These are phyloP conservation scores for Vitis riparia DNA, from an alignment of 164 flowering plant species.

Conservation along the genomic window DNA sequence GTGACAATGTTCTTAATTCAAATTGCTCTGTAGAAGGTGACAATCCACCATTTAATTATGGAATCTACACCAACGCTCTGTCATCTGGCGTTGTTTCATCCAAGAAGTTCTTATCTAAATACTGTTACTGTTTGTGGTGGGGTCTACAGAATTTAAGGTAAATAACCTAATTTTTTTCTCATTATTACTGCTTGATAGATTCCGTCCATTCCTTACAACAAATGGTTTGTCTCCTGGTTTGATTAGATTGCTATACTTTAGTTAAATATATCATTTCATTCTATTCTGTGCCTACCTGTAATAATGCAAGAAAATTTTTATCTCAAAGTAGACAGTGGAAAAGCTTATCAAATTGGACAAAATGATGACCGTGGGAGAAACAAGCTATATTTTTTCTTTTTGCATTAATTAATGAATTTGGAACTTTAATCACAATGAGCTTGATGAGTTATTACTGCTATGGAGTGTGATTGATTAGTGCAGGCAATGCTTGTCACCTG, in stretches of 20 bases:
- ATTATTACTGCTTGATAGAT: background rate
- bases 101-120: conserved; percentile 67
- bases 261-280: no score
- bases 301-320: no score
- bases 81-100: conserved; percentile 66
- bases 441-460: no score
- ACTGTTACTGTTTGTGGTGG: conserved; percentile 98
- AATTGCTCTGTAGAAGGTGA: conserved; percentile 49
- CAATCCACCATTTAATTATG: conserved; percentile 71
- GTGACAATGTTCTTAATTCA: conserved; percentile 29
- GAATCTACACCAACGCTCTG: conserved; percentile 75
- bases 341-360: no score
- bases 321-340: no score
- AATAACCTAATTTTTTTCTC: background rate
- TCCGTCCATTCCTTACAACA: background rate
- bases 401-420: no score
- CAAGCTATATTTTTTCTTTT: no score
- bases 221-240: background rate
- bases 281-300: no score
- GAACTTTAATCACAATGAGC: no score
- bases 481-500: no score
- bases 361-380: no score
- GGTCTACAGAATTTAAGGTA: conserved; percentile 97
- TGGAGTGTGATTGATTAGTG: no score
- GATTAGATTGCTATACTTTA: background rate